A percentile compares a stretch with the other conserved stretches of the same genome.
phyloP scores from a whole-genome alignment of 805 yeast genomes.

The Kluyveromyces aestuarii region DNA sequence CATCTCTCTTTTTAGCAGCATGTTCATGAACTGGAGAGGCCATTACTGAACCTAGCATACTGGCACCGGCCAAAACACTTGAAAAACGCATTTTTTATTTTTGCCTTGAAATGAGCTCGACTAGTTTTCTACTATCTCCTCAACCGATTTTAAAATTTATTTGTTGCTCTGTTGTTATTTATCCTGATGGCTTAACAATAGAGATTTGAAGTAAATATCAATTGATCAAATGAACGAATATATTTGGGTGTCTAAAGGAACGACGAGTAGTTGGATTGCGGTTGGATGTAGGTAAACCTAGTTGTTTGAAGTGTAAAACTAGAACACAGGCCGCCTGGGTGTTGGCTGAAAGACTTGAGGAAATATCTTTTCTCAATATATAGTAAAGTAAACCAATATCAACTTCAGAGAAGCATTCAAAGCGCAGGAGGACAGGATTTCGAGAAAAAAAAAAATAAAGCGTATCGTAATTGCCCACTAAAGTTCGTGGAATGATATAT shows the following conservation, averaged over 20 bases:
- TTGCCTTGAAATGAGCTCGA: not conserved
- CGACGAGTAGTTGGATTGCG: slow-evolving; percentile 9
- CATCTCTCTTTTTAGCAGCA: slow-evolving; percentile 49
- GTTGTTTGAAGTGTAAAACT: not conserved
- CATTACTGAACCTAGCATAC: slow-evolving; percentile 39
- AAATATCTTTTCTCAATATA: not conserved
- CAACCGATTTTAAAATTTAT: not conserved
- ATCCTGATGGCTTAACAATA: not conserved
- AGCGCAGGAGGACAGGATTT: too few relatives aligned
- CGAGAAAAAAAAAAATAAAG: too few relatives aligned
- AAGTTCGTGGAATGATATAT: too few relatives aligned
- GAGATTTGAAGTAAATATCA: slow-evolving; percentile 1
- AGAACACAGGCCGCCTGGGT: not conserved
- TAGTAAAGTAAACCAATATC: too few relatives aligned
- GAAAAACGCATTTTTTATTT: slow-evolving; percentile 38
- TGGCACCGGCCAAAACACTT: slow-evolving; percentile 37
- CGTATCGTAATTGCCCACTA: too few relatives aligned
- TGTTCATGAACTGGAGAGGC: slow-evolving; percentile 62
- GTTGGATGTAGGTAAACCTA: not conserved
- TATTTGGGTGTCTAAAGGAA: slow-evolving; percentile 4
- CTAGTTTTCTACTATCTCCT: not conserved
- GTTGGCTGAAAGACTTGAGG: not conserved
- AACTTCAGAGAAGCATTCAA: too few relatives aligned
- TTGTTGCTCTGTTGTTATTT: not conserved
- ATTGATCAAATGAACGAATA: slow-evolving; percentile 19